Percentiles rank a stretch among this genome's conserved stretches.
Evolutionary conservation across 257 asterid species (phyloP).

Genomic region (Pogostemon cablin): DNA sequence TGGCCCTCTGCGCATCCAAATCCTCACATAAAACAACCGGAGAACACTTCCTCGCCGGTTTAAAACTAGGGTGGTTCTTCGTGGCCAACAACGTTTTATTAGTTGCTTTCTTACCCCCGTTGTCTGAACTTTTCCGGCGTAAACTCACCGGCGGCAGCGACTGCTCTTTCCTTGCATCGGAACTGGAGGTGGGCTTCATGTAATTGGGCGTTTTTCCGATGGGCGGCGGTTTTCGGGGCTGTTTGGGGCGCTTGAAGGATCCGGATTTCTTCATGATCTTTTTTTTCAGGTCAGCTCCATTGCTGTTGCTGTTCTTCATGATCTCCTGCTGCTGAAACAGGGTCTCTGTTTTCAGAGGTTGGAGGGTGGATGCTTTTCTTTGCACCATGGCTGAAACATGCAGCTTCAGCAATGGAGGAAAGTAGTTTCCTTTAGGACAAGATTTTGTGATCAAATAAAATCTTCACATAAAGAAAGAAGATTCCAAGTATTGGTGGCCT

Average conservation of each 20-base stretch:
- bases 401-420: conserved; percentile 32
- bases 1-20: conserved; percentile 50
- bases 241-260: conserved; percentile 45
- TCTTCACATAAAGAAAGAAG: conserved; percentile 33
- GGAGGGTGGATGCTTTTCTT: conserved; percentile 53
- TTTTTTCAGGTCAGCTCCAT: conserved; percentile 51
- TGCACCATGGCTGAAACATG: conserved; percentile 68
- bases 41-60: conserved; percentile 53
- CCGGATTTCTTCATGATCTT: conserved; percentile 84
- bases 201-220: conserved; percentile 53
- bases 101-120: conserved; percentile 32
- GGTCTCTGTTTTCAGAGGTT: conserved; percentile 40
- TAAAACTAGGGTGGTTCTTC: conserved; percentile 64
- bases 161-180: conserved; percentile 72
- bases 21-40: conserved; percentile 43
- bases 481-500: conserved; percentile 44
- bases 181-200: conserved; percentile 89
- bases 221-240: conserved; percentile 43
- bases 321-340: conserved; percentile 46
- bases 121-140: conserved; percentile 31
- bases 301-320: conserved; percentile 44
- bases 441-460: conserved; percentile 23
- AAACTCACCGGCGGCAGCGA: conserved; percentile 43
- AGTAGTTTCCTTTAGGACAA: background rate
- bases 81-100: conserved; percentile 38